Conservation (phyloP, 2,329 filamentous ascomycete genomes). For the Colletotrichum liriopes region DNA sequence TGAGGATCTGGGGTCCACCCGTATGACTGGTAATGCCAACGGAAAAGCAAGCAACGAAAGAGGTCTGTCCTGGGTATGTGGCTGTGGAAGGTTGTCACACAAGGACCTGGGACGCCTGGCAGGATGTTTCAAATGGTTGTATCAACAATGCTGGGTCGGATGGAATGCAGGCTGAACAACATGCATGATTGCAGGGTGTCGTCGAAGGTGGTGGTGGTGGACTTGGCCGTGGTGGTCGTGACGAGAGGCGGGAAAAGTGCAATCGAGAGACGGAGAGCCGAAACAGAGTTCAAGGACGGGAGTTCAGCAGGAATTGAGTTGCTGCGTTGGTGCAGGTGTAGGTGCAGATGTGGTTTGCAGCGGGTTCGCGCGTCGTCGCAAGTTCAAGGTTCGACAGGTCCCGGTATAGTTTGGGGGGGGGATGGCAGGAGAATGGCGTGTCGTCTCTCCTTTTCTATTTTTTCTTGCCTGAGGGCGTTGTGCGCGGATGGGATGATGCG, state of each 20-base stretch:
- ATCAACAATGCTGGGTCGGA: constrained; percentile 48
- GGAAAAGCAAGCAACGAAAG: constrained; percentile 34
- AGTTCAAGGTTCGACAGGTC: constrained; percentile 29
- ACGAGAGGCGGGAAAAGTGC: constrained; percentile 21
- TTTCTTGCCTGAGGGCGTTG: not conserved
- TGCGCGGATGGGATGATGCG: constrained; percentile 30
- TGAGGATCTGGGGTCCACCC: constrained; percentile 39
- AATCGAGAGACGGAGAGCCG: constrained; percentile 23
- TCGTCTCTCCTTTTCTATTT: not conserved
- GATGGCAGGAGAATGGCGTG: constrained; percentile 13
- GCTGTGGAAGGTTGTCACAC: constrained; percentile 41
- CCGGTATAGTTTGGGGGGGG: constrained; percentile 1
- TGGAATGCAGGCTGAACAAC: constrained; percentile 41
- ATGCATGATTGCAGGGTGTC: constrained; percentile 45
- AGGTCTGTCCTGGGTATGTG: constrained; percentile 35
- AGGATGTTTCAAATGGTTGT: constrained; percentile 48
- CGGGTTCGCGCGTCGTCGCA: constrained; percentile 40
- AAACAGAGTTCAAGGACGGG: constrained; percentile 12
- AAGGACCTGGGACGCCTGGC: constrained; percentile 41
- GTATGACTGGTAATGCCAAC: constrained; percentile 28
- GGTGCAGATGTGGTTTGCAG: constrained; percentile 9
- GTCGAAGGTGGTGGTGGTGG: constrained; percentile 19
- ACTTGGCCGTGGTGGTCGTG: constrained; percentile 6
- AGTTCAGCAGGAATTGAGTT: constrained; percentile 32
- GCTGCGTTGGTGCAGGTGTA: constrained; percentile 3